Evolutionary conservation across 371 early-diverging fungal genomes (phyloP).

Genomic region (Mortierella sp.): DNA sequence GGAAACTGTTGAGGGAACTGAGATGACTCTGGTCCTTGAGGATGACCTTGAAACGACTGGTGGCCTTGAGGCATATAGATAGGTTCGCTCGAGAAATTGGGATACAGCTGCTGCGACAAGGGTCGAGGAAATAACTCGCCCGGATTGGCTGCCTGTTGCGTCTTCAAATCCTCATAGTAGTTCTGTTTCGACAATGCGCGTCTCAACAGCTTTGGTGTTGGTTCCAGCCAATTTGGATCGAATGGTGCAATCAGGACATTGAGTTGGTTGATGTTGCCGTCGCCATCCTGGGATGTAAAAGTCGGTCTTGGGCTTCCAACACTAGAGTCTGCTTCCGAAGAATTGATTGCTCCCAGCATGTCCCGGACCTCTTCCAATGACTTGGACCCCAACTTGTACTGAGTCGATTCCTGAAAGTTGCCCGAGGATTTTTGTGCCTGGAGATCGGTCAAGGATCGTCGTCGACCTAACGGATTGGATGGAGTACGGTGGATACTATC

Average conservation of each 20-base stretch:
- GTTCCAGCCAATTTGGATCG: constrained; percentile 45
- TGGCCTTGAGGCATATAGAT: constrained; percentile 21
- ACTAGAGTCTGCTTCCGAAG: constrained; percentile 4
- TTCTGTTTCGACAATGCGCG: constrained; percentile 38
- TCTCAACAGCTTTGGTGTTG: constrained; percentile 31
- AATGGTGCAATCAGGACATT: constrained; percentile 39
- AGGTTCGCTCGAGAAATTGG: constrained; percentile 10
- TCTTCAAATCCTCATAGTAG: constrained; percentile 36
- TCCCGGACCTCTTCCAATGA: constrained; percentile 47
- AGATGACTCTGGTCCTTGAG: constrained; percentile 8
- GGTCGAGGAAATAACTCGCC: constrained; percentile 29
- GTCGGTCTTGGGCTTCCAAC: constrained; percentile 35
- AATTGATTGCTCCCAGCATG: too few relatives aligned
- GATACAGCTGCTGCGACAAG: constrained; percentile 12
- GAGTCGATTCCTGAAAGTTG: constrained; percentile 22
- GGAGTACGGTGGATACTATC: constrained; percentile 13
- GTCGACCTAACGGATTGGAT: constrained; percentile 17
- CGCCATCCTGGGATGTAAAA: constrained; percentile 36
- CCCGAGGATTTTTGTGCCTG: constrained; percentile 11
- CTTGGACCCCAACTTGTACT: constrained; percentile 11
- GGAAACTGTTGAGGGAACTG: constrained; percentile 24
- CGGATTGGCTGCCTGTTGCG: constrained; percentile 19
- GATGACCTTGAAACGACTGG: constrained; percentile 22
- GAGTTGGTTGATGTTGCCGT: constrained; percentile 43
- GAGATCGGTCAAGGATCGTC: constrained; percentile 34